These are phyloP conservation scores for Colletotrichum sublineola DNA, from an alignment of 2,329 filamentous ascomycete genomes.

Conservation along the genomic window DNA sequence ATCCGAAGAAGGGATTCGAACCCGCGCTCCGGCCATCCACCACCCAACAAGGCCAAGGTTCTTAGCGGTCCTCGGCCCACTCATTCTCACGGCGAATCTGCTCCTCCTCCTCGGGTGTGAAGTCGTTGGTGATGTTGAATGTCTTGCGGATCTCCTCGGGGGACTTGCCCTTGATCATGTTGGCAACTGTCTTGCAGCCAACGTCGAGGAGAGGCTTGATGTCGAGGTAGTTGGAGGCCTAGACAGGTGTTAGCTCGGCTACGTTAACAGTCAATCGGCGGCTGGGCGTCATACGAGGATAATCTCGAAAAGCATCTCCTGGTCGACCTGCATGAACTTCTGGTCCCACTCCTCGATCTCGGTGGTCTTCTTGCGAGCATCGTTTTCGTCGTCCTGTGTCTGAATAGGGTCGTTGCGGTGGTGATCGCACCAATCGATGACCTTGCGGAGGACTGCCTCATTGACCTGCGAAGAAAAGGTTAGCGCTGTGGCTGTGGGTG, in stretches of 20 bases:
- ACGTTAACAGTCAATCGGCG: background rate
- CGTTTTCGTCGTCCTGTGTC: constrained; percentile 87
- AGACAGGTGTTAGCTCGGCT: constrained; percentile 16
- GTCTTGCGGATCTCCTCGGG: constrained; percentile 99
- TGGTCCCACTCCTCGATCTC: constrained; percentile 99
- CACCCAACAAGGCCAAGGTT: background rate
- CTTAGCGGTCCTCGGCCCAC: constrained; percentile 86
- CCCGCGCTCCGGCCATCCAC: constrained; percentile 12
- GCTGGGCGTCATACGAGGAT: constrained; percentile 79
- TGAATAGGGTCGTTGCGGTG: constrained; percentile 91
- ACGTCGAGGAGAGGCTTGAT: constrained; percentile 98
- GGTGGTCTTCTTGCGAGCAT: constrained; percentile 97
- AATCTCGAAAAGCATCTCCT: constrained; percentile 99
- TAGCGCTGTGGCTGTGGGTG: constrained; percentile 23
- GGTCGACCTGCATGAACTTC: constrained; percentile 99
- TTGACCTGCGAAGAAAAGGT: constrained; percentile 73
- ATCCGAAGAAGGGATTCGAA: background rate
- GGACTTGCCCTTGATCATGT: constrained; percentile 99
- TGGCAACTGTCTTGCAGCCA: constrained; percentile 98
- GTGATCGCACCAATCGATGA: constrained; percentile 97
- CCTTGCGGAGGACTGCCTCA: constrained; percentile 92
- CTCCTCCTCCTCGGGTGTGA: constrained; percentile 98
- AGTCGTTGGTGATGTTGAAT: constrained; percentile 99
- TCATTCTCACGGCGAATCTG: constrained; percentile 95
- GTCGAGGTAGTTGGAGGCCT: constrained; percentile 98